Evolutionary conservation across 108 stramenopile genomes (phyloP).

Genomic region (Skeletonema grethae): DNA sequence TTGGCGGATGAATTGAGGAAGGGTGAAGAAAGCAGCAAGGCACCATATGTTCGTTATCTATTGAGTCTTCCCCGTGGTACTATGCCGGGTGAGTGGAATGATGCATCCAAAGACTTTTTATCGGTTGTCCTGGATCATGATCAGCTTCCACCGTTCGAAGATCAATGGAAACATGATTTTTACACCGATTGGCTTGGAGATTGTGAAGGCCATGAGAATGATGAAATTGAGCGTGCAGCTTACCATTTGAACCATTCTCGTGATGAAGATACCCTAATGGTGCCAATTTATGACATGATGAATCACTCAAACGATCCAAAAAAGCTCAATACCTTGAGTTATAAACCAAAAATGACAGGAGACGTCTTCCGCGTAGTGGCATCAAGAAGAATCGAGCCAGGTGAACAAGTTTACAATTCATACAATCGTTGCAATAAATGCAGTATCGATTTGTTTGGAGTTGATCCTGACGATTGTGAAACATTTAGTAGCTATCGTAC

Average conservation of each 20-base stretch:
- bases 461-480: constrained; percentile 22
- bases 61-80: constrained; percentile 22
- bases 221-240: constrained; percentile 3
- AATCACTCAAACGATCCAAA: constrained; percentile 49
- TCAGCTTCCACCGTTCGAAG: constrained; percentile 39
- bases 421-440: constrained; percentile 52
- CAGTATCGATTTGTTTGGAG: constrained; percentile 15
- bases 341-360: constrained; percentile 28
- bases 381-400: constrained; percentile 29
- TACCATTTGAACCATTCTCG: constrained; percentile 2
- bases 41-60: constrained; percentile 52
- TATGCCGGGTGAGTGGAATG: constrained; percentile 48
- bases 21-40: constrained; percentile 30
- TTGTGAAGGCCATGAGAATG: constrained; percentile 18
- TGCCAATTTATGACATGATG: constrained; percentile 55
- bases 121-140: constrained; percentile 12
- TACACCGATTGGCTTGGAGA: constrained; percentile 12
- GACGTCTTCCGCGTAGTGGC: constrained; percentile 34
- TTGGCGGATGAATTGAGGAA: constrained; percentile 40
- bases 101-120: constrained; percentile 27
- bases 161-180: constrained; percentile 14
- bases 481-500: constrained; percentile 30
- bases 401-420: constrained; percentile 49
- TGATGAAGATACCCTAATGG: constrained; percentile 36
- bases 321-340: constrained; percentile 39